These are phyloP conservation scores for Aaosphaeria arxii DNA, from an alignment of 2,329 filamentous ascomycete genomes.

Conservation along the genomic window DNA sequence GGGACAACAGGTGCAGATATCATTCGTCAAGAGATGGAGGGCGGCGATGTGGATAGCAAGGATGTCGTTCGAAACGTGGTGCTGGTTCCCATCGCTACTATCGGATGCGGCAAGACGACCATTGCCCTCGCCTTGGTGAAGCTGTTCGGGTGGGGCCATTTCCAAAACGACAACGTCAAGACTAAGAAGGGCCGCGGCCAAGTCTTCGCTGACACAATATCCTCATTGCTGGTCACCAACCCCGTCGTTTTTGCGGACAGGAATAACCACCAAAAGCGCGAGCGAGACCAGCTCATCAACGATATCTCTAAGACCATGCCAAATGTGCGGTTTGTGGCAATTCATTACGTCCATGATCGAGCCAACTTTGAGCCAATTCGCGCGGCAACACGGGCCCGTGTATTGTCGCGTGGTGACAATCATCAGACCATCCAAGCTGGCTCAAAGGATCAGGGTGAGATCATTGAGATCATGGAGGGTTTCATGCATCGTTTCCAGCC, in stretches of 20 bases:
- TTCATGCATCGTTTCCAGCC: conserved; percentile 86
- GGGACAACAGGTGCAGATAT: conserved; percentile 87
- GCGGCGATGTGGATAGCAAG: conserved; percentile 48
- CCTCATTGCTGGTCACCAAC: conserved; percentile 60
- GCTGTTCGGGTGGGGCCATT: conserved; percentile 86
- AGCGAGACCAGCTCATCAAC: conserved; percentile 81
- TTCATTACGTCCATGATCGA: conserved; percentile 81
- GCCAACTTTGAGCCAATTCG: conserved; percentile 68
- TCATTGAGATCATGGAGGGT: conserved; percentile 89
- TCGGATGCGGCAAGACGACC: conserved; percentile 97
- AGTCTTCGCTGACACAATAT: conserved; percentile 70
- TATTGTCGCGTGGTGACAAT: conserved; percentile 85
- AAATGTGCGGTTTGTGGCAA: conserved; percentile 71
- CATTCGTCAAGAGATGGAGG: conserved; percentile 68
- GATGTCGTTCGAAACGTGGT: conserved; percentile 68
- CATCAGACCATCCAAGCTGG: conserved; percentile 93
- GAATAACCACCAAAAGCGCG: conserved; percentile 87
- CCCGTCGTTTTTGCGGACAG: conserved; percentile 85
- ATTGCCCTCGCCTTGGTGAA: conserved; percentile 76
- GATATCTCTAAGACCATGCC: conserved; percentile 66
- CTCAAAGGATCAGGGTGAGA: conserved; percentile 69
- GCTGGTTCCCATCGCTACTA: conserved; percentile 86
- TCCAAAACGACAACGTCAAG: conserved; percentile 95
- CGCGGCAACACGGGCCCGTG: conserved; percentile 70
- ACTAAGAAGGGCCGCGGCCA: conserved; percentile 71